These are phyloP conservation scores for Zoysia matrella DNA, from an alignment of 202 grass and related monocot genomes.

Conservation along the genomic window DNA sequence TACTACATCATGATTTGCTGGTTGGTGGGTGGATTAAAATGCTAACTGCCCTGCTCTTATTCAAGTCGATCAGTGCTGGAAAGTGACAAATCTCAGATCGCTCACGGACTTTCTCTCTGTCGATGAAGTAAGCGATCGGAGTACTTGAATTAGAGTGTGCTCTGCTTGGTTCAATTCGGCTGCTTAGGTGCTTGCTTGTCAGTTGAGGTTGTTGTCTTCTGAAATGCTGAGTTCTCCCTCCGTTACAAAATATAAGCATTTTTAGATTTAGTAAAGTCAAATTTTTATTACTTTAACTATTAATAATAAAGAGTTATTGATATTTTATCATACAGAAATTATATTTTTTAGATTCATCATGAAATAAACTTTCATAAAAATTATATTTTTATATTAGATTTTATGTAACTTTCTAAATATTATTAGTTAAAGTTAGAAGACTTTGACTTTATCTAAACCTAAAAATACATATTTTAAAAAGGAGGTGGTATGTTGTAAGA, in stretches of 20 bases:
- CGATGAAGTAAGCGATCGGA: neutral
- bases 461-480: too few relatives aligned
- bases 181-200: neutral
- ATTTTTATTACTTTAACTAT: too few relatives aligned
- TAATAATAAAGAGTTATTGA: too few relatives aligned
- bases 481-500: neutral
- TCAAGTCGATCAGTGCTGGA: neutral
- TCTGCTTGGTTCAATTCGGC: neutral
- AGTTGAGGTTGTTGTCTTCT: neutral
- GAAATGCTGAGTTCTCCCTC: neutral
- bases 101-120: slow-evolving; percentile 5
- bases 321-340: too few relatives aligned
- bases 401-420: too few relatives aligned
- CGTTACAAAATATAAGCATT: too few relatives aligned
- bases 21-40: neutral
- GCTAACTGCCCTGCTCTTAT: slow-evolving; percentile 10
- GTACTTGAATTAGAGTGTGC: slow-evolving; percentile 8
- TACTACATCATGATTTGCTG: slow-evolving; percentile 2
- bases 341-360: too few relatives aligned
- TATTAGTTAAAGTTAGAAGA: too few relatives aligned
- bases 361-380: too few relatives aligned
- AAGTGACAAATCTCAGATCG: neutral
- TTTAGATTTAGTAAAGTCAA: too few relatives aligned
- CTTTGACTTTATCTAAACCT: too few relatives aligned
- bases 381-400: too few relatives aligned